Base-by-base conservation (phyloP, 108 stramenopile species). In the Cyclostephanos invisitatus region DNA sequence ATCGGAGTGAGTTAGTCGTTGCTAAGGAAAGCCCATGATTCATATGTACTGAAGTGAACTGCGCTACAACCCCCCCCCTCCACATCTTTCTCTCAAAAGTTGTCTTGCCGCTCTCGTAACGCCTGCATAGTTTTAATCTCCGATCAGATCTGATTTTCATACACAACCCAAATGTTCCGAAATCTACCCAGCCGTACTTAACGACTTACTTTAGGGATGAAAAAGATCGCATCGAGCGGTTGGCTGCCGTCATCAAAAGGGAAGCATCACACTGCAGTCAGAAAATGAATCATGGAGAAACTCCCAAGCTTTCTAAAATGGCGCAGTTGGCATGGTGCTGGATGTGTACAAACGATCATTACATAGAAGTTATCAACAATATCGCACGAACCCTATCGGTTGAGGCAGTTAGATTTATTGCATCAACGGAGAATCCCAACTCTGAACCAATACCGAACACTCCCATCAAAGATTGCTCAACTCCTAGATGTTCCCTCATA, bases 111-210 rank as follows among this genome's bases (percentile, higher is more conserved):
- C 0, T 0, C 27, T 9, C 48, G 2, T 38, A 37, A 20, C 32
- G 17, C 12, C 40, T 3, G 4, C 32, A 37, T 35, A 68, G 69
- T 51, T 83, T 83, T 27, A 57, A 78, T 55, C 57, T 74, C 15
- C 38, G 77, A 29, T 74, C 77, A 21, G 82, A 83, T 64, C 35
- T 83, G 24, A 83, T 83, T 12, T 83, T 83, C 24, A 67, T 70
- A 28, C 68, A 83, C 57, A 62, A 71, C 70, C 72, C 82, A 1
- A 20, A 69, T 29, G 54, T 69, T 54, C 61, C 63, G 2, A 79
- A 74, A 40, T 42, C 70, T 6, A 40, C 37, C 40, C 65, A 35
- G 8, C 73, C 73, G 2, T 74, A 59, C 37, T 24, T 74, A 21
- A 53, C 73, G 20, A 66, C 65, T 22, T 74, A 49, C 47, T 82